Percentiles rank a stretch among this genome's conserved stretches.
phyloP scores from a whole-genome alignment of 345 rosid genomes.

The Salix dunnii region DNA sequence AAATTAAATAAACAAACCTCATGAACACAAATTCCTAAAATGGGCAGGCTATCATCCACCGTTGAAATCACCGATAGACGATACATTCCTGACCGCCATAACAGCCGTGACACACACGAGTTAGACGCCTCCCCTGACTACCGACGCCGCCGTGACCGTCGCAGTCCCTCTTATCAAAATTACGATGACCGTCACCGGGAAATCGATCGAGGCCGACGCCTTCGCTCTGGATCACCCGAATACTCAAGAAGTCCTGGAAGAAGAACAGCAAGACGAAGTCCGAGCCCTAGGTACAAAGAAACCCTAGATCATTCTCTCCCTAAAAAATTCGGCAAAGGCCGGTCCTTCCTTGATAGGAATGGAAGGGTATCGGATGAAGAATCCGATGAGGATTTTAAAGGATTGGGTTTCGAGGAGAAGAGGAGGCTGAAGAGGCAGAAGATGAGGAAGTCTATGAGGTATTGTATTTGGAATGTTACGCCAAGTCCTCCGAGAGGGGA shows the following conservation, averaged over 20 bases:
- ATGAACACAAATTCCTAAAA: not conserved
- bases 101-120: constrained; percentile 28
- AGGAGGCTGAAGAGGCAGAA: constrained; percentile 85
- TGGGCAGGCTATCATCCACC: constrained; percentile 36
- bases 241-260: constrained; percentile 9
- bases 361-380: constrained; percentile 55
- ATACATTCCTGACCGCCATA: constrained; percentile 16
- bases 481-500: constrained; percentile 77
- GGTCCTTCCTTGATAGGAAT: constrained; percentile 13
- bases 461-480: constrained; percentile 64
- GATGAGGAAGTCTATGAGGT: constrained; percentile 59
- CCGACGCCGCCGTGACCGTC: constrained; percentile 8
- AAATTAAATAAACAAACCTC: not conserved
- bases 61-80: constrained; percentile 28
- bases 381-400: constrained; percentile 80
- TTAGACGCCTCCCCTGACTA: constrained; percentile 26
- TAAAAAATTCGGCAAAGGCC: constrained; percentile 18
- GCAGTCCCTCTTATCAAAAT: constrained; percentile 28
- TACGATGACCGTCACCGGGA: constrained; percentile 27
- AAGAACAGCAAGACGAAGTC: constrained; percentile 19
- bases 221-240: constrained; percentile 13
- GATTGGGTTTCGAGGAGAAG: constrained; percentile 71
- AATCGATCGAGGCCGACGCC: constrained; percentile 11
- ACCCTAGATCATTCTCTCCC: constrained; percentile 20
- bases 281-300: constrained; percentile 15